Percentiles rank a stretch among this genome's conserved stretches.
These are phyloP conservation scores for Zymoseptoria pseudotritici DNA, from an alignment of 2,329 filamentous ascomycete species.

Conservation along the genomic window DNA sequence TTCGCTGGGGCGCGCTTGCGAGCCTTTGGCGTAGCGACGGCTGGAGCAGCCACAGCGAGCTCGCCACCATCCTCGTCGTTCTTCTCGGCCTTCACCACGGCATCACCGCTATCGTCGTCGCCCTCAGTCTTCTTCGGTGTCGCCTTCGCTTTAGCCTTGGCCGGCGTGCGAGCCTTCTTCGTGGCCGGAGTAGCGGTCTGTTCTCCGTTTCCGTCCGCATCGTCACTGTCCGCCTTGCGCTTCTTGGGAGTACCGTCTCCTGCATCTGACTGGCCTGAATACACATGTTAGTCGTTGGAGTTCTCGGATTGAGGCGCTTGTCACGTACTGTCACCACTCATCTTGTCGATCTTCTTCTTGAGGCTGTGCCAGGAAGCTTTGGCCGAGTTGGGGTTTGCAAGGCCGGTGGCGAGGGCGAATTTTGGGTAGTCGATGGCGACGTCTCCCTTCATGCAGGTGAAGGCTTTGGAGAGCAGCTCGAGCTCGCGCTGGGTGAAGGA, in stretches of 20 bases:
- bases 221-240: background rate
- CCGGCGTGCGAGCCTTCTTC: background rate
- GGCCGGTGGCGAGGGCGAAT: slow-evolving; percentile 30
- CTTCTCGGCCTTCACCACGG: background rate
- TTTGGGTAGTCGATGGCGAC: slow-evolving; percentile 31
- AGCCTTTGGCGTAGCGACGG: background rate
- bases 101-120: background rate
- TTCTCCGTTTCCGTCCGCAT: background rate
- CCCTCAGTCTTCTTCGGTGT: background rate
- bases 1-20: background rate
- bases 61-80: background rate
- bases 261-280: background rate
- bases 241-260: background rate
- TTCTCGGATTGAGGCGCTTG: background rate
- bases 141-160: background rate
- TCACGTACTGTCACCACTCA: background rate
- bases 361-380: slow-evolving; percentile 15
- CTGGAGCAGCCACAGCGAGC: background rate
- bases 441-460: slow-evolving; percentile 10
- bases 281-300: background rate
- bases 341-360: slow-evolving; percentile 7
- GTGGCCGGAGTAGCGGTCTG: background rate
- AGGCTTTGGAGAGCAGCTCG: slow-evolving; percentile 13
- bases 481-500: slow-evolving; percentile 15
- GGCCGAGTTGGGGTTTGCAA: slow-evolving; percentile 33